A percentile compares a stretch with the other conserved stretches of the same genome.
Conservation (phyloP, 1,139 yeast genomes). For the Taiozyma onychis region DNA sequence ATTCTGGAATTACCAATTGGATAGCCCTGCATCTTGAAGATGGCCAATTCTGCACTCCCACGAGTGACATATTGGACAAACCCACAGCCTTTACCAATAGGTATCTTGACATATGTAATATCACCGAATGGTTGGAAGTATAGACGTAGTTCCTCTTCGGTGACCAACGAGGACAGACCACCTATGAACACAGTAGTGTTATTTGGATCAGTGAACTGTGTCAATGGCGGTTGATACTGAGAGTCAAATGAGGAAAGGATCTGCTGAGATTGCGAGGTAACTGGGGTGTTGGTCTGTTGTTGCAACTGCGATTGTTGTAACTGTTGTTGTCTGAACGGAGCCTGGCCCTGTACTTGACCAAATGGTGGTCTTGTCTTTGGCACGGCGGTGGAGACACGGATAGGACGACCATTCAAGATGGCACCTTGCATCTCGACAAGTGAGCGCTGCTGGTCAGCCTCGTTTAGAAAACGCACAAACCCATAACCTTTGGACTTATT, state of each 20-base stretch:
- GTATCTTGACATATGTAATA: conserved; percentile 80
- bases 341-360: conserved; percentile 9
- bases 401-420: conserved; percentile 66
- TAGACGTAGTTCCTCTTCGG: conserved; percentile 68
- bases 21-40: conserved; percentile 88
- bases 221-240: conserved; percentile 36
- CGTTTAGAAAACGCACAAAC: conserved; percentile 75
- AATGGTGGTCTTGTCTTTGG: conserved; percentile 45
- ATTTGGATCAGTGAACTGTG: conserved; percentile 65
- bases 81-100: conserved; percentile 91
- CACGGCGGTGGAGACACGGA: conserved; percentile 71
- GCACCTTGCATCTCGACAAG: conserved; percentile 79
- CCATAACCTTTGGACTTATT: conserved; percentile 85
- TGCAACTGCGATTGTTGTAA: conserved; percentile 10
- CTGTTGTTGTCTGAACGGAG: conserved; percentile 9
- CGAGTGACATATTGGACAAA: conserved; percentile 78
- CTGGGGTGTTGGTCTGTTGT: conserved; percentile 3
- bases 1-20: conserved; percentile 83
- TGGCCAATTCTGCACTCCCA: conserved; percentile 85
- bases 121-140: conserved; percentile 82
- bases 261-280: conserved; percentile 16
- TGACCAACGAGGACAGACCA: conserved; percentile 70
- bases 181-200: conserved; percentile 96
- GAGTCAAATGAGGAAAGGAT: conserved; percentile 16
- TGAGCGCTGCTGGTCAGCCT: conserved; percentile 71